These are phyloP conservation scores for Scytalidium lignicola DNA, from an alignment of 2,329 filamentous ascomycete genomes.

Conservation along the genomic window DNA sequence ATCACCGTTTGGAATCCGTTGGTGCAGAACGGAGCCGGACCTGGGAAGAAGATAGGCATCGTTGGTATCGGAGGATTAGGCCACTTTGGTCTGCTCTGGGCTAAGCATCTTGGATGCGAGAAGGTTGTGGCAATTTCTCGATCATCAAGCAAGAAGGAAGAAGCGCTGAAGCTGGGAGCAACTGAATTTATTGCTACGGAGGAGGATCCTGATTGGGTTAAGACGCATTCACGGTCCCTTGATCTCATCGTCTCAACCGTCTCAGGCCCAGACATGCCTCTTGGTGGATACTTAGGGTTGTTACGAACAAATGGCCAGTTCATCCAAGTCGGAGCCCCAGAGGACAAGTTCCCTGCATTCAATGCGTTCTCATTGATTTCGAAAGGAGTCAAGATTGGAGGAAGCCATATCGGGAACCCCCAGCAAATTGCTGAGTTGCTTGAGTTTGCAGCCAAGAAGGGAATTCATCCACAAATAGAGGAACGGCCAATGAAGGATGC, in stretches of 20 bases:
- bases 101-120: slow-evolving; percentile 64
- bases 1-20: slow-evolving; percentile 70
- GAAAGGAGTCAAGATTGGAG: slow-evolving; percentile 46
- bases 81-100: slow-evolving; percentile 68
- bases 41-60: slow-evolving; percentile 66
- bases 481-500: slow-evolving; percentile 48
- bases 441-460: slow-evolving; percentile 50
- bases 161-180: slow-evolving; percentile 58
- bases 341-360: slow-evolving; percentile 49
- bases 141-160: slow-evolving; percentile 50
- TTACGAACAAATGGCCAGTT: slow-evolving; percentile 55
- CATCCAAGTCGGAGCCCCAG: slow-evolving; percentile 62
- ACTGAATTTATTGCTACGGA: slow-evolving; percentile 48
- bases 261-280: slow-evolving; percentile 53
- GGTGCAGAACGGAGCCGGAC: slow-evolving; percentile 59
- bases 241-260: slow-evolving; percentile 58
- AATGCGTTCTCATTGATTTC: slow-evolving; percentile 51
- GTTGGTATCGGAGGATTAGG: slow-evolving; percentile 70
- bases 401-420: slow-evolving; percentile 30
- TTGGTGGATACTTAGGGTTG: slow-evolving; percentile 55
- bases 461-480: slow-evolving; percentile 52
- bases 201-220: slow-evolving; percentile 53
- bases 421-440: slow-evolving; percentile 56
- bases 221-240: slow-evolving; percentile 44
- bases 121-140: slow-evolving; percentile 61